Evolutionary conservation across 805 yeast species (phyloP).

Genomic region (Saccharomycopsis capsularis): DNA sequence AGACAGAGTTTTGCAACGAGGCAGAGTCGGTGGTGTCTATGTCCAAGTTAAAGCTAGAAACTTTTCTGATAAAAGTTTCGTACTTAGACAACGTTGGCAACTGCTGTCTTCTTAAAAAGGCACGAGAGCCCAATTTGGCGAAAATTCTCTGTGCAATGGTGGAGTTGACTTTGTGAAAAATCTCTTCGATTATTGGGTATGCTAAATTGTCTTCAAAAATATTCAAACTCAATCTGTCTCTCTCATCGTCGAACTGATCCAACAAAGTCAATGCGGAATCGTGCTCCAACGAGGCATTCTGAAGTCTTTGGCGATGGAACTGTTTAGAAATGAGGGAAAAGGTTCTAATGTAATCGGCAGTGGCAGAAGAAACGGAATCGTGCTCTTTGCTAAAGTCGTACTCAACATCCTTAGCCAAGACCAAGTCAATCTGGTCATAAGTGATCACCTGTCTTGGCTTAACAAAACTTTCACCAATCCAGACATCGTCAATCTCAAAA

Average conservation of each 20-base stretch:
- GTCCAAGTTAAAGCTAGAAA: constrained; percentile 55
- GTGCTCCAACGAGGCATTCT: constrained; percentile 41
- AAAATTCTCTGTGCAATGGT: constrained; percentile 79
- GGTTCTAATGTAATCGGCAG: constrained; percentile 59
- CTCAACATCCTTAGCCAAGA: constrained; percentile 31
- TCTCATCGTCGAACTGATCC: constrained; percentile 82
- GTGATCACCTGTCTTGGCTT: constrained; percentile 53
- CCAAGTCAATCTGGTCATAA: constrained; percentile 49
- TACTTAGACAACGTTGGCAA: constrained; percentile 77
- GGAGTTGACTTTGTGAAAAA: constrained; percentile 71
- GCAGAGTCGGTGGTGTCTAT: constrained; percentile 72
- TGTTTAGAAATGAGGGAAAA: constrained; percentile 59
- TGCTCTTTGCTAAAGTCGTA: constrained; percentile 9
- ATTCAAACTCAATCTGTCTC: constrained; percentile 62
- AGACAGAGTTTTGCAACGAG: constrained; percentile 62
- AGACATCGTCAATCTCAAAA: constrained; percentile 66
- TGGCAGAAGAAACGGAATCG: constrained; percentile 39
- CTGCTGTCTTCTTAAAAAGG: constrained; percentile 81
- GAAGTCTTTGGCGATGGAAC: constrained; percentile 61
- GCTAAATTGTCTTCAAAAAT: constrained; percentile 58
- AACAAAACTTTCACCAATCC: constrained; percentile 67
- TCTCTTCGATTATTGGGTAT: constrained; percentile 59
- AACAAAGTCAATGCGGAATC: constrained; percentile 52
- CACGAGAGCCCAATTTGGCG: constrained; percentile 68
- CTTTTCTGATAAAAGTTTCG: constrained; percentile 69